phyloP scores from a whole-genome alignment of 164 flowering plant genomes.

The Vitis amurensis region DNA sequence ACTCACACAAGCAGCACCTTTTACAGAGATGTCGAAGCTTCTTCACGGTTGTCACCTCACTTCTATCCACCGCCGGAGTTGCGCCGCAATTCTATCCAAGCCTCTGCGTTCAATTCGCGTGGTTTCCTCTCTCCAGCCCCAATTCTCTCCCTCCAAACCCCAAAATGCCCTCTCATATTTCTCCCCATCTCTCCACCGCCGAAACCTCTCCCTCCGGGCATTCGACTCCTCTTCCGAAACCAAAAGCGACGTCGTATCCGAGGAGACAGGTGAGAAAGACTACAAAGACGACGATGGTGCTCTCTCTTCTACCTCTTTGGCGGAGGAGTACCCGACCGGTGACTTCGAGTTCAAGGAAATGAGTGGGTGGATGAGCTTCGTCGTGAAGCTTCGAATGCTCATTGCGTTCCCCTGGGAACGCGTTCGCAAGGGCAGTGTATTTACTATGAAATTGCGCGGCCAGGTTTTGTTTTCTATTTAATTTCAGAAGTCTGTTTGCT shows the following conservation, averaged over 20 bases:
- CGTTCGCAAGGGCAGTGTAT: constrained; percentile 73
- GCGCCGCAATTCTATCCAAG: constrained; percentile 17
- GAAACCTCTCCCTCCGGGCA: constrained; percentile 27
- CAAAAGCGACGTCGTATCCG: too few species aligned
- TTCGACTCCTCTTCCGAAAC: constrained; percentile 34
- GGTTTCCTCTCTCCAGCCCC: constrained; percentile 5
- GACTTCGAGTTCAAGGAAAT: constrained; percentile 59
- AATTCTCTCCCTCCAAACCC: background rate
- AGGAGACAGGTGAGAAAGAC: too few species aligned
- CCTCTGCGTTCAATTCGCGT: constrained; percentile 2
- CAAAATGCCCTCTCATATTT: background rate
- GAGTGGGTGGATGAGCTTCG: constrained; percentile 52
- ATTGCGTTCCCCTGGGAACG: constrained; percentile 88
- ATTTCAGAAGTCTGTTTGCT: too few species aligned
- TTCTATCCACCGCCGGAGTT: constrained; percentile 17
- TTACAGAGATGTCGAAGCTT: constrained; percentile 39
- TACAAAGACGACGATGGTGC: too few species aligned
- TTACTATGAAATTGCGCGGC: constrained; percentile 80
- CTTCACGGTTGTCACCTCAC: constrained; percentile 28
- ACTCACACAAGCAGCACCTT: too few species aligned
- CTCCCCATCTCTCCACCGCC: constrained; percentile 1
- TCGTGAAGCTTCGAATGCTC: constrained; percentile 70
- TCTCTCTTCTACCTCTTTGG: constrained; percentile 1
- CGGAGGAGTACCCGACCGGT: constrained; percentile 65
- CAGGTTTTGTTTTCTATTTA: constrained; percentile 49